Evolutionary conservation across 441 rosid species (phyloP), one percentile per base, ranked within the genome.

Genomic region (Biscutella auriculata): DNA sequence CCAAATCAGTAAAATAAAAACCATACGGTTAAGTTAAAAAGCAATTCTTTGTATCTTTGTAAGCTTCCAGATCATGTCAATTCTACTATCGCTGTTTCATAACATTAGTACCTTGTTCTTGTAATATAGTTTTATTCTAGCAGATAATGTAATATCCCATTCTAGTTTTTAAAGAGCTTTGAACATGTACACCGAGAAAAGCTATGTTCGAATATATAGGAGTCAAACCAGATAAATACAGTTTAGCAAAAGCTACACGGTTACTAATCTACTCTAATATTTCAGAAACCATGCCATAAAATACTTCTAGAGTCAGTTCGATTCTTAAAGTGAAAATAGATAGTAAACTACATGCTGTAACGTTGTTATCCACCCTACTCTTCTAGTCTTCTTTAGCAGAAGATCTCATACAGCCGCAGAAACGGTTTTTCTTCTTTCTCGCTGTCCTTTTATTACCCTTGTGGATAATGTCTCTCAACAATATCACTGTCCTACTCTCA

Each of bases 401-500:
- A 26, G 77, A 63, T 70, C 77, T 76, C 33, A 61, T 66, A 53
- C 95, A 89, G 35, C 95, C 87, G 36, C 96, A 87, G 74, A 90
- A 82, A 60, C 91, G 74, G 42, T 62, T 69, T 63, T 85, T 87
- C 77, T 76, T 84, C 70, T 62, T 70, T 65, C 77, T 76, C 21
- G 77, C 70, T 6, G 76, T 74, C 17, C 76, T 76, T 72, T 73
- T 77, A 35, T 86, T 69, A 14, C 95, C 80, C 5, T 59, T 78
- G 69, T 73, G 63, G 60, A 94, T 80, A 54, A 89, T 83, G 50
- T 84, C 87, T 78, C 80, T 83, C 74, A 90, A 59, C 33, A 84
- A 57, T 48, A 82, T 64, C 43, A 84, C 90, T 1, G 90, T 75
- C 62, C 72, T 77, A 62, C 78, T 77, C 48, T 71, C 87, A 0